Evolutionary conservation across 139 green algal species (phyloP), one percentile per base, ranked within the genome.

Genomic region (Yamagishiella unicocca): DNA sequence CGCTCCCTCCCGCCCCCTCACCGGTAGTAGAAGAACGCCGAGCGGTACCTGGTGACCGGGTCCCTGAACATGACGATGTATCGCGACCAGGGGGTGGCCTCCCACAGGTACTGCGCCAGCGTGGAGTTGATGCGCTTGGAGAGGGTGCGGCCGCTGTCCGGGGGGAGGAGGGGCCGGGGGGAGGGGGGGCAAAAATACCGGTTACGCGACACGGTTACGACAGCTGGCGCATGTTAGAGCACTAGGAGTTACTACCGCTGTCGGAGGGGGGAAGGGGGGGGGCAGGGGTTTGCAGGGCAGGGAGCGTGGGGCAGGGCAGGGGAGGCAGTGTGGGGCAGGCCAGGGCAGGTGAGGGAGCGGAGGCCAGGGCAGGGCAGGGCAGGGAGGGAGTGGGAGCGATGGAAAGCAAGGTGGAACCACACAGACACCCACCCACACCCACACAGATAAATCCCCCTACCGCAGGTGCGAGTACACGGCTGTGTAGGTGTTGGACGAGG

Each of bases 401-500:
- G n/a, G n/a, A n/a, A n/a, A n/a, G n/a, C n/a, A n/a, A n/a, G n/a
- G n/a, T n/a, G n/a, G n/a, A n/a, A n/a, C n/a, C n/a, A n/a, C n/a
- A n/a, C 50, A 17, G 12, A 58, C 50, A 58, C 50, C 50, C 12
- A 12, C 50, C 50, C 50, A 58, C 50, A 12, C 50, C 50, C 12
- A 12, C 50, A 12, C 50, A 17, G 14, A 12, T 58, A 12, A 12
- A 17, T 58, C 50, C 40, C 38, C 78, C n/a, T 31, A 91, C 87
- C 82, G 74, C 45, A 91, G 82, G 83, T 85, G 87, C 71, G 75
- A 74, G 37, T 85, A 70, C 67, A 88, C 81, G 37, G 77, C 90
- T 10, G 90, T 95, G 64, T 89, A 95, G 2, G 93, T 95, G 78
- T 95, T 95, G 58, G 87, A 93, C 10, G 88, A 93, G 8, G 92